These are phyloP conservation scores for Hymenoscyphus scutula DNA, from an alignment of 2,329 filamentous ascomycete species.

Conservation along the genomic window DNA sequence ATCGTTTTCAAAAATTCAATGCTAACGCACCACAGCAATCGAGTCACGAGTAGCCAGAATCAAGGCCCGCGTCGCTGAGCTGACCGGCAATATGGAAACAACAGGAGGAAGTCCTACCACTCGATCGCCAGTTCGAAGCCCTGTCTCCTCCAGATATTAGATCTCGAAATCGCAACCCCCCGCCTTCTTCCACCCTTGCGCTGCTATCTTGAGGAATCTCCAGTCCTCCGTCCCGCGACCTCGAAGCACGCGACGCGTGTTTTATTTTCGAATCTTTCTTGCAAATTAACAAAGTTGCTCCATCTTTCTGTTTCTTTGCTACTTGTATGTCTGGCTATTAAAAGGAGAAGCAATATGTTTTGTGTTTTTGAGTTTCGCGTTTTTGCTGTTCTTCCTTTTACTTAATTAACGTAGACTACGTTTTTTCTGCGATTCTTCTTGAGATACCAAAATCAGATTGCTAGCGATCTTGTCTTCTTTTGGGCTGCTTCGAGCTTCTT, in stretches of 20 bases:
- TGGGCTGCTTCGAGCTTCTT: slow-evolving; percentile 7
- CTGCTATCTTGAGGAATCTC: not conserved
- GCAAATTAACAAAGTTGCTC: not conserved
- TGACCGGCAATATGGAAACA: slow-evolving; percentile 78
- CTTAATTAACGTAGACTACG: slow-evolving; percentile 1
- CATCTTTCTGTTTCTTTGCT: slow-evolving; percentile 6
- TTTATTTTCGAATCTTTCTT: slow-evolving; percentile 4
- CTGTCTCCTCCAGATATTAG: slow-evolving; percentile 7
- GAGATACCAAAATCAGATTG: slow-evolving; percentile 32
- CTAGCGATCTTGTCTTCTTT: slow-evolving; percentile 29
- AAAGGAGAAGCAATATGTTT: not conserved
- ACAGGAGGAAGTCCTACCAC: slow-evolving; percentile 18
- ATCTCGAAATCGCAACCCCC: not conserved
- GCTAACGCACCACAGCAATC: slow-evolving; percentile 63
- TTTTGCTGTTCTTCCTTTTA: slow-evolving; percentile 3
- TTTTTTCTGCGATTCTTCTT: slow-evolving; percentile 13
- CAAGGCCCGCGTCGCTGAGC: slow-evolving; percentile 91
- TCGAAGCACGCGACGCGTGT: slow-evolving; percentile 2
- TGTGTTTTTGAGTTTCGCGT: slow-evolving; percentile 5
- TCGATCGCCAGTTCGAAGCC: slow-evolving; percentile 6
- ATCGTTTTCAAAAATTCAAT: not conserved
- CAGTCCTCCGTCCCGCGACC: not conserved
- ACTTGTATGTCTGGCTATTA: not conserved
- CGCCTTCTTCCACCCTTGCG: not conserved
- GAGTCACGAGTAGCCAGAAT: slow-evolving; percentile 96